Percentiles rank a stretch among this genome's conserved stretches.
Evolutionary conservation across 495 filamentous ascomycete species (phyloP).

Genomic region (Penicillium bovifimosum): DNA sequence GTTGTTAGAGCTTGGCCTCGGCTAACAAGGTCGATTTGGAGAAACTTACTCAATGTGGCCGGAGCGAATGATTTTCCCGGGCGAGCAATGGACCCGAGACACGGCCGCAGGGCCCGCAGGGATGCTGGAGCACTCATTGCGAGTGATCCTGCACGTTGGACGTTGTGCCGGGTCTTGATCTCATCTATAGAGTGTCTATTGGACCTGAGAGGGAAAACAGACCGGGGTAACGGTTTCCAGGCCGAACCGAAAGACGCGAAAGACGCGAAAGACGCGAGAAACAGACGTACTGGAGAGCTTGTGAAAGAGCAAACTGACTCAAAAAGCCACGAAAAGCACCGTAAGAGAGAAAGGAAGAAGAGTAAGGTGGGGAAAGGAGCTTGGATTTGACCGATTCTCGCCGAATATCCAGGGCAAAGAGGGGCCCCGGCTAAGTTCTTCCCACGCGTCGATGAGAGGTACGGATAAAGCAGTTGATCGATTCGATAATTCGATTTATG

Average conservation of each 20-base stretch:
- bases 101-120: constrained; percentile 32
- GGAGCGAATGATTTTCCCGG: constrained; percentile 21
- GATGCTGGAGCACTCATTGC: constrained; percentile 29
- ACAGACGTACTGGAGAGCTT: not conserved
- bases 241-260: not conserved
- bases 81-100: constrained; percentile 23
- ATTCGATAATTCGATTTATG: no score
- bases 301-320: not conserved
- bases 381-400: not conserved
- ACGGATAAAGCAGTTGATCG: not conserved
- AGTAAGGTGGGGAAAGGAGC: constrained; percentile 2
- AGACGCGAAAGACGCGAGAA: not conserved
- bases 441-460: constrained; percentile 11
- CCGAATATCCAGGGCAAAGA: not conserved
- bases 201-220: not conserved
- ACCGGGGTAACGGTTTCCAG: constrained; percentile 6
- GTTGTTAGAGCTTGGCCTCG: constrained; percentile 5
- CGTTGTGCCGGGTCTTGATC: not conserved
- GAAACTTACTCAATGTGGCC: constrained; percentile 24
- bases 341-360: not conserved
- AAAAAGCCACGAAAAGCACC: constrained; percentile 1
- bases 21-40: not conserved
- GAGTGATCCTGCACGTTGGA: constrained; percentile 3
- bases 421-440: not conserved
- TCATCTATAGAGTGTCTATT: constrained; percentile 1